A percentile compares a stretch with the other conserved stretches of the same genome.
These are phyloP conservation scores for Tylopilus intermedius DNA, from an alignment of 768 basidiomycete genomes.

Conservation along the genomic window DNA sequence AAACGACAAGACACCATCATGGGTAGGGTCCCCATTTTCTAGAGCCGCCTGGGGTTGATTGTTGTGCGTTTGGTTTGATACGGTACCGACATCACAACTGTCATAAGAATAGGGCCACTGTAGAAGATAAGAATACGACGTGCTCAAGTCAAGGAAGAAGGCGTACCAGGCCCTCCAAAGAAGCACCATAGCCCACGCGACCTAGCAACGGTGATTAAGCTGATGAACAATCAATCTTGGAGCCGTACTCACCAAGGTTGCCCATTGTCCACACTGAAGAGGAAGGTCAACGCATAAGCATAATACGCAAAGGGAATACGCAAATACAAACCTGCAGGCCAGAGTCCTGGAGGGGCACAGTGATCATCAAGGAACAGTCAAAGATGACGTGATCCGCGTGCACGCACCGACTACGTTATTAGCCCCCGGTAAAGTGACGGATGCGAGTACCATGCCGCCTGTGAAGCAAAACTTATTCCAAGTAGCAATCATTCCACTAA, in stretches of 20 bases:
- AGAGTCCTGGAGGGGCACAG: conserved; percentile 42
- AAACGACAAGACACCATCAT: conserved; percentile 61
- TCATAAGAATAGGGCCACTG: conserved; percentile 85
- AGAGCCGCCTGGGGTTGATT: conserved; percentile 59
- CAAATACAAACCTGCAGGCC: conserved; percentile 53
- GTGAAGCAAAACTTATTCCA: conserved; percentile 96
- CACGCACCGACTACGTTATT: conserved; percentile 43
- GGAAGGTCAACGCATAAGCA: conserved; percentile 11
- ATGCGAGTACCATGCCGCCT: conserved; percentile 71
- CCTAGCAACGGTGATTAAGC: conserved; percentile 34
- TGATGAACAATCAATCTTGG: not conserved
- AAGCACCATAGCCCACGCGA: conserved; percentile 83
- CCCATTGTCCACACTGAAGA: conserved; percentile 65
- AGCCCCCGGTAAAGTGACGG: conserved; percentile 67
- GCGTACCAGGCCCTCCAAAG: conserved; percentile 74
- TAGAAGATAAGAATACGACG: not conserved
- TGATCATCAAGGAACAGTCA: not conserved
- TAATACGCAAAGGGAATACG: not conserved
- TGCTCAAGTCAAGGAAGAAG: not conserved
- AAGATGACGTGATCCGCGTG: not conserved
- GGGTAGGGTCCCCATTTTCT: conserved; percentile 51
- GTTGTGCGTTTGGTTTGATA: conserved; percentile 73
- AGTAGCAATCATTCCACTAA: conserved; percentile 62
- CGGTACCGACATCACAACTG: conserved; percentile 90
- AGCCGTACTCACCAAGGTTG: conserved; percentile 52